These are phyloP conservation scores for Heritiera fomes DNA, from an alignment of 345 rosid genomes.

Conservation along the genomic window DNA sequence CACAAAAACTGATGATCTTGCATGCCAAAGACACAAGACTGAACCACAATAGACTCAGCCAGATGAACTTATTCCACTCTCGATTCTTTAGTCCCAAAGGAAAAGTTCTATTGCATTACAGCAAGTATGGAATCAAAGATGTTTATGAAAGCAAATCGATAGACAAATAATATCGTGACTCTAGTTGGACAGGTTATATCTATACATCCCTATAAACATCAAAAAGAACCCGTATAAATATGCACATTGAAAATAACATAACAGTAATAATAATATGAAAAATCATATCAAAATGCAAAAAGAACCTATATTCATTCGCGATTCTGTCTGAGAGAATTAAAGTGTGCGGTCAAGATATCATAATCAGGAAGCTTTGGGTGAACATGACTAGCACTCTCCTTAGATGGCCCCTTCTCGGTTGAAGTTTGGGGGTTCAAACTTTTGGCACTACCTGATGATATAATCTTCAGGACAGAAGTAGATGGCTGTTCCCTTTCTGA, in stretches of 20 bases:
- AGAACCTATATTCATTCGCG: slow-evolving; percentile 29
- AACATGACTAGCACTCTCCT: slow-evolving; percentile 59
- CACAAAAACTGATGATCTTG: background rate
- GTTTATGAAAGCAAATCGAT: background rate
- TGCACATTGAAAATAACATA: background rate
- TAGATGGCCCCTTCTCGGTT: slow-evolving; percentile 24
- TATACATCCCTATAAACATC: background rate
- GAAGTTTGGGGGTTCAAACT: slow-evolving; percentile 27
- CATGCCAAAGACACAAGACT: background rate
- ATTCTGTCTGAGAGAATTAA: slow-evolving; percentile 52
- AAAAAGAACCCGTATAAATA: slow-evolving; percentile 2
- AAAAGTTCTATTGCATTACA: slow-evolving; percentile 7
- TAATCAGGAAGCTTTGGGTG: slow-evolving; percentile 96
- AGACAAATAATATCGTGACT: background rate
- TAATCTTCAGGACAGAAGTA: slow-evolving; percentile 30
- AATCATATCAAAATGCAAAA: background rate
- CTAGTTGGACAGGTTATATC: background rate
- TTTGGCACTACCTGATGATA: slow-evolving; percentile 33
- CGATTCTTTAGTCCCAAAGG: background rate
- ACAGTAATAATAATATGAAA: no score
- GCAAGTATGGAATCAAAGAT: slow-evolving; percentile 2
- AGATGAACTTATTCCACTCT: background rate
- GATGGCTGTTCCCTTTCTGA: slow-evolving; percentile 35
- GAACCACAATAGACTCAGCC: background rate
- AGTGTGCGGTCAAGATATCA: slow-evolving; percentile 56